phyloP scores from a whole-genome alignment of 306 rosid genomes.

The Morella rubra region DNA sequence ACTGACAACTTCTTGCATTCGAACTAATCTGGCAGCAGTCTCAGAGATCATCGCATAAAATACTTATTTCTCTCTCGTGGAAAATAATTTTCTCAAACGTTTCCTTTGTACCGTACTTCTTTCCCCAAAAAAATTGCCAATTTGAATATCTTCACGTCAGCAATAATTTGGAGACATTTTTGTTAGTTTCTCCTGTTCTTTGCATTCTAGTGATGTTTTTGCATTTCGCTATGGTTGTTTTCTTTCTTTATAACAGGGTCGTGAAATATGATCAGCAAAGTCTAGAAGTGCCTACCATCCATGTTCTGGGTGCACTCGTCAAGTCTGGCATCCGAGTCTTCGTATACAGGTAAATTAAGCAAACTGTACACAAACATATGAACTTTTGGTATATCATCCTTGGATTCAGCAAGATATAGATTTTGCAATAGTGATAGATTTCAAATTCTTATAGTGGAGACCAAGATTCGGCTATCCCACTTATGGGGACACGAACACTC shows the following conservation, averaged over 20 bases:
- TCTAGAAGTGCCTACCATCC: not conserved
- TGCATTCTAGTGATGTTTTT: not conserved
- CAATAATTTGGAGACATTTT: not conserved
- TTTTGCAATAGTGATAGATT: not conserved
- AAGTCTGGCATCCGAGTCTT: slow-evolving; percentile 8
- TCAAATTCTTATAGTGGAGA: slow-evolving; percentile 17
- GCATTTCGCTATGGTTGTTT: not conserved
- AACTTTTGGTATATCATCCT: not conserved
- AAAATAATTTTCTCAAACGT: not conserved
- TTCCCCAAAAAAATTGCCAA: not conserved
- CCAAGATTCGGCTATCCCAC: slow-evolving; percentile 33
- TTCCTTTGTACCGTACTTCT: not conserved
- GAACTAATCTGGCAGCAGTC: too few relatives aligned
- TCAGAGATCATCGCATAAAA: slow-evolving; percentile 13
- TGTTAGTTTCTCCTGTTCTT: not conserved
- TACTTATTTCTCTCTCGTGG: not conserved
- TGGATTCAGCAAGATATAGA: not conserved
- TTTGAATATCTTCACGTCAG: not conserved
- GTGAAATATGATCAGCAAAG: not conserved
- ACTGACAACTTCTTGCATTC: slow-evolving; percentile 12
- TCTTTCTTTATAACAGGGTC: not conserved
- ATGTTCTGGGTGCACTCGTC: not conserved
- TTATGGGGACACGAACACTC: slow-evolving; percentile 20
- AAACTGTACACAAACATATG: not conserved
- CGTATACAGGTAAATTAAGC: slow-evolving; percentile 9